Evolutionary conservation across 306 rosid genomes (phyloP), one percentile per base, ranked within the genome.

Genomic region (Rosa multiflora): DNA sequence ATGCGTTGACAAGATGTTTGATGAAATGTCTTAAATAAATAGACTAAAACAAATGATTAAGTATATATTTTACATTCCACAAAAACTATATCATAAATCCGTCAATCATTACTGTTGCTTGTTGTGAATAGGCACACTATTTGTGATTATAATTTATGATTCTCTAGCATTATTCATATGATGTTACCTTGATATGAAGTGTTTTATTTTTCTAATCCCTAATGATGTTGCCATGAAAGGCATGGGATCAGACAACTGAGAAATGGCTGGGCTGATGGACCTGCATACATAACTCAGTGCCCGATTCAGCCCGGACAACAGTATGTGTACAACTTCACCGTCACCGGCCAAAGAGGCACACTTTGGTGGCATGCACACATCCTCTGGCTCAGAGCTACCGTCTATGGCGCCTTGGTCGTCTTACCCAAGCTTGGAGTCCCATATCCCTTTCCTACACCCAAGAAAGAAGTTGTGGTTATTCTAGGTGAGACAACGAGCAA

Each of bases 321-420:
- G 37, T 94, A 69, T 64, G 37, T 83, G 5, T 91, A 94, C 87
- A 94, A 90, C 56, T 91, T 90, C 85, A 94, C 98, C 56, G 71
- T 91, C 78, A 90, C 96, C 10, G 98, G 97, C 11, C 98, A 94
- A 46, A 91, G 98, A 73, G 98, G 98, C 26, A 91, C 98, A 4
- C 93, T 93, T 4, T 85, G 90, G 87, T 93, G 95, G 94, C 98
- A 93, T 64, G 98, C 98, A 29, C 98, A 94, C 77, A 90, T 94
- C 76, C 86, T 89, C 2, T 94, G 98, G 98, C 98, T 94, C 17
- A 89, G 98, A 78, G 92, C 94, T 39, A 91, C 98, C 7, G 56
- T 94, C 44, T 88, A 94, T 70, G 98, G 98, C 46, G 98, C 97
- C 59, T 3, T 94, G 17, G 96, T 94, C 49, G 83, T 94, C 81